phyloP scores from a whole-genome alignment of 495 filamentous ascomycete genomes.

The Alectoria sarmentosa region DNA sequence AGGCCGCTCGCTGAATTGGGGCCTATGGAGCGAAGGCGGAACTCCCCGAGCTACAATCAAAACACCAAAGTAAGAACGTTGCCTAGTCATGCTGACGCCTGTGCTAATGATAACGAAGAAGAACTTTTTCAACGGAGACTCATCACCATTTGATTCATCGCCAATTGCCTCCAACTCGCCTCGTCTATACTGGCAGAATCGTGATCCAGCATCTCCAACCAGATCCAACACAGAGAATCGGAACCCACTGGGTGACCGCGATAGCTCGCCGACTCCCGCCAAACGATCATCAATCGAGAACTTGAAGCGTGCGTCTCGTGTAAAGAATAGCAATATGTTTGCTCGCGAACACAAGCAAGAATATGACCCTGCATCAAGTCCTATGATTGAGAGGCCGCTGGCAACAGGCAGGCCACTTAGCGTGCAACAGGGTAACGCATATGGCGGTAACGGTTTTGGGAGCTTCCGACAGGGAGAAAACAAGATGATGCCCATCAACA shows the following conservation, averaged over 20 bases:
- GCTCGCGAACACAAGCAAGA: slow-evolving; percentile 82
- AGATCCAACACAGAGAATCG: slow-evolving; percentile 63
- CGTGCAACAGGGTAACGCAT: slow-evolving; percentile 58
- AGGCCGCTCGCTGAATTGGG: slow-evolving; percentile 50
- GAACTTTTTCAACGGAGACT: slow-evolving; percentile 52
- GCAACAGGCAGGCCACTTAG: slow-evolving; percentile 52
- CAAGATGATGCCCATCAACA: slow-evolving; percentile 37
- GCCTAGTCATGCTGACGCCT: slow-evolving; percentile 14
- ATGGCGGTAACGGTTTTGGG: slow-evolving; percentile 40
- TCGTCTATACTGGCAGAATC: slow-evolving; percentile 79
- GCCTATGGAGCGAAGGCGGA: slow-evolving; percentile 51
- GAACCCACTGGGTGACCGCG: slow-evolving; percentile 49
- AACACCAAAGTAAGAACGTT: slow-evolving; percentile 50
- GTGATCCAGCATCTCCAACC: slow-evolving; percentile 54
- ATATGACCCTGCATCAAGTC: slow-evolving; percentile 75
- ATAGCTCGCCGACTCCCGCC: slow-evolving; percentile 54
- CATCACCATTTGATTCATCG: slow-evolving; percentile 70
- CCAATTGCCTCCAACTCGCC: slow-evolving; percentile 62
- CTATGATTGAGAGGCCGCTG: slow-evolving; percentile 69
- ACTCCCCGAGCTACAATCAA: slow-evolving; percentile 74
- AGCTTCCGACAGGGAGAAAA: slow-evolving; percentile 36
- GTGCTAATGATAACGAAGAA: slow-evolving; percentile 20
- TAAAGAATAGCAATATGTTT: slow-evolving; percentile 95
- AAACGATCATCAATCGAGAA: slow-evolving; percentile 88
- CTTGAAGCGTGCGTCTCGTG: slow-evolving; percentile 83